Base-by-base conservation (phyloP, 495 filamentous ascomycete species). In the Xylaria nigripes region DNA sequence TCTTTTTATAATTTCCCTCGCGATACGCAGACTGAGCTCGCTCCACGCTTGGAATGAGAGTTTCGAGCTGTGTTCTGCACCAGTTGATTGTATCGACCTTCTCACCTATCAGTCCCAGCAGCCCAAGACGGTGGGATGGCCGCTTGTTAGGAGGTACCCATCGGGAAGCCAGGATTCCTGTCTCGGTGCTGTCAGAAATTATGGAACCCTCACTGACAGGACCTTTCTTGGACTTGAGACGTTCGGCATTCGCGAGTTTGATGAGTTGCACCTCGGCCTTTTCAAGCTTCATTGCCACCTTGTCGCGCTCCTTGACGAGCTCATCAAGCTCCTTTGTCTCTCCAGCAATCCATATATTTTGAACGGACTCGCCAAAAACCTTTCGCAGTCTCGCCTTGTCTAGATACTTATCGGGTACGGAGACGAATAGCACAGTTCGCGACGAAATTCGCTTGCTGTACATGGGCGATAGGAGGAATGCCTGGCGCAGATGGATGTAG, bases 51-150 rank as follows among this genome's bases (percentile, higher is more conserved):
- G 91, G 92, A 55, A 86, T 87, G 45, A 96, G 77, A 49, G 82
- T 84, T 61, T 84, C 81, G 21, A 98, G 84, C 68, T 94, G 85
- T 1, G 78, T 72, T 55, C 93, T 86, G 64, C 82, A 87, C 88
- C 91, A 97, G 65, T 95, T 85, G 74, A 96, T 95, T 0, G 88
- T 88, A 69, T 96, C 90, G 27, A 95, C 89, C 77, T 97, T 97
- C 70, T 91, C 83, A 54, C 93, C 93, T 56, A 95, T 77, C 21
- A 84, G 67, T n/a, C 78, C 78, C 40, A 95, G 69, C 43, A 75
- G 71, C 59, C 89, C 95, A 51, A 89, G 74, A 32, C 82, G 82
- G 67, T 97, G 93, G 6, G 88, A 88, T 4, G 93, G 93, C 50
- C 94, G 81, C 61, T 96, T 79, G 71, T 90, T 89, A 21, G 78